Percentiles rank a stretch among this genome's conserved stretches.
These are phyloP conservation scores for Nematocida major DNA, from an alignment of 371 early-diverging fungal genomes.

Conservation along the genomic window DNA sequence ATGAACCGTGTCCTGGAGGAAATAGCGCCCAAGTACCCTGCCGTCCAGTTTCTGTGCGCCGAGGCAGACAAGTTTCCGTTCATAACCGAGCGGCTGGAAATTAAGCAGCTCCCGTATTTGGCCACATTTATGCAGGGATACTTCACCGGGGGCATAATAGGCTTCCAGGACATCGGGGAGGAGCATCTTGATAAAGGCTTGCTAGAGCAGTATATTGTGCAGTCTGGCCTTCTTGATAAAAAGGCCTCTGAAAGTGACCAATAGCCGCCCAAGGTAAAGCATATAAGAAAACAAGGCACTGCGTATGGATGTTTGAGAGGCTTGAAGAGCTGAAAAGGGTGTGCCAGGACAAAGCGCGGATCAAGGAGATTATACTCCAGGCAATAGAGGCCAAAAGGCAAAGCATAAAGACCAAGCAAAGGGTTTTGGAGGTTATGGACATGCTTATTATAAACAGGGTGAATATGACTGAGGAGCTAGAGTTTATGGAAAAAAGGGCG, in stretches of 20 bases:
- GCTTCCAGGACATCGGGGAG: constrained; percentile 63
- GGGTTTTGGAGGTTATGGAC: constrained; percentile 9
- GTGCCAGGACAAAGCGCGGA: neutral
- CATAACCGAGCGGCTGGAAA: constrained; percentile 53
- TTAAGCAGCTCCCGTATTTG: constrained; percentile 60
- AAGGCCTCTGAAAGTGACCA: neutral
- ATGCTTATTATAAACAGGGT: constrained; percentile 42
- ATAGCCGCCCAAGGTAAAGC: neutral
- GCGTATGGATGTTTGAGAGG: neutral
- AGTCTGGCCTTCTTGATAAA: constrained; percentile 18
- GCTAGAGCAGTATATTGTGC: constrained; percentile 23
- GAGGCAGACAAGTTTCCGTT: constrained; percentile 52
- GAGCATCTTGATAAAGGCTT: constrained; percentile 3
- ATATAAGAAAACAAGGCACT: neutral
- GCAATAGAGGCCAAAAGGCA: constrained; percentile 3
- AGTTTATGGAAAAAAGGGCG: constrained; percentile 9
- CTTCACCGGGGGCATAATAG: constrained; percentile 62
- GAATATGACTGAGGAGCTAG: constrained; percentile 9
- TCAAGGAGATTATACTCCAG: neutral
- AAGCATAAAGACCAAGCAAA: constrained; percentile 22
- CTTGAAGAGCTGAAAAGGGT: neutral
- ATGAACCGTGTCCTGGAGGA: constrained; percentile 59
- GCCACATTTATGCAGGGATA: constrained; percentile 62
- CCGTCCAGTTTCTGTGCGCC: constrained; percentile 57
- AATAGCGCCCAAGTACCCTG: constrained; percentile 45